Base-by-base conservation (phyloP, 1,139 yeast species). In the Nakaseomyces glabratus region DNA sequence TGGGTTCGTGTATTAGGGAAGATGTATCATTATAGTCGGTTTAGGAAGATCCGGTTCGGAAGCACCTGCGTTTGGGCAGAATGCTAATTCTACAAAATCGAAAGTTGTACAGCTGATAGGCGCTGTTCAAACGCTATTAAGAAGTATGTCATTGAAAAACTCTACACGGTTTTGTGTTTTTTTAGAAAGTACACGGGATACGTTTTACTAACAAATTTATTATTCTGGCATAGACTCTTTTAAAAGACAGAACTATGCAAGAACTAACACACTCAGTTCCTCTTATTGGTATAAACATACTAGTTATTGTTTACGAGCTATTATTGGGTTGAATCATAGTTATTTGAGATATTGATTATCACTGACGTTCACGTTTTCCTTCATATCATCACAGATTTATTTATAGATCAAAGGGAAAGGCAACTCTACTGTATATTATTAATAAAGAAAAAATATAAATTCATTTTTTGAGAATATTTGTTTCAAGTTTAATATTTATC, bases 251-350 rank as follows among this genome's bases (percentile, higher is more conserved):
- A 33, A 29, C 19, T 4, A 2, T 17, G 13, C 13, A 8, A 7
- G 17, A 19, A 14, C 13, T 23, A 14, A 15, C 15, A 6, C 6
- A 16, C n/a, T n/a, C 37, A 68, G 72, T 84, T 23, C 88, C 93
- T 13, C 64, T 82, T 46, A 81, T 82, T 38, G 73, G 72, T 13
- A 66, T 80, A 31, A 82, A 82, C 52, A 60, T 76, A 6, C 42
- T 76, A 28, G 82, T 82, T 26, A 80, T 82, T 37, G 44, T 76
- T 17, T 82, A 82, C 61, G 90, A 82, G 56, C 58, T 82, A 48
- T 57, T 82, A n/a, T 62, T 82, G 44, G 94, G 94, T 36, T 81
- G 54, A 52, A n/a, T n/a, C n/a, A n/a, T n/a, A n/a, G n/a, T n/a
- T n/a, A n/a, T n/a, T n/a, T n/a, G n/a, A n/a, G n/a, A n/a, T n/a